phyloP scores from a whole-genome alignment of 2,329 filamentous ascomycete species.

The Fonsecaea monophora region DNA sequence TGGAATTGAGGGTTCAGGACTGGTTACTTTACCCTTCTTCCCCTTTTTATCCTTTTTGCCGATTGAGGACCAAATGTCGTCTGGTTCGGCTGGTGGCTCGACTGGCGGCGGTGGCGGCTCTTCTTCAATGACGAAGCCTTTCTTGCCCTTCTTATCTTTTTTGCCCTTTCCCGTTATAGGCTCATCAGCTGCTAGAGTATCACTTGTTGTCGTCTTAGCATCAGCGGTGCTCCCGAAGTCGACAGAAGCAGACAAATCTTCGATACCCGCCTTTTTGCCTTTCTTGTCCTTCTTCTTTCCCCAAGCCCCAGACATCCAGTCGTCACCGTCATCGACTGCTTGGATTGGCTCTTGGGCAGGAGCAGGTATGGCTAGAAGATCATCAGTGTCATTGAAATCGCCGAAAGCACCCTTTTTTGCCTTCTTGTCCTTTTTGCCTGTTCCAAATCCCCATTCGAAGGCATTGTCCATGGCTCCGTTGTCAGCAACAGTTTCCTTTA shows the following conservation, averaged over 20 bases:
- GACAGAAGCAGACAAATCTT: conserved; percentile 41
- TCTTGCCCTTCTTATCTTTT: conserved; percentile 41
- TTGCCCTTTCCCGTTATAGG: conserved; percentile 31
- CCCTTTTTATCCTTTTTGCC: conserved; percentile 40
- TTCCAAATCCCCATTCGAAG: conserved; percentile 42
- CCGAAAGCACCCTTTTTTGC: conserved; percentile 46
- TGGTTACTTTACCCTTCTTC: conserved; percentile 38
- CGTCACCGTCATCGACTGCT: conserved; percentile 46
- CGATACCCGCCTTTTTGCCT: conserved; percentile 43
- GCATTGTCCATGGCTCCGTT: conserved; percentile 20
- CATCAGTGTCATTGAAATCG: conserved; percentile 39
- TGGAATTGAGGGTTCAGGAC: conserved; percentile 40
- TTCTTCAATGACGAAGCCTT: conserved; percentile 34
- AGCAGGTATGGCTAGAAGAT: conserved; percentile 42
- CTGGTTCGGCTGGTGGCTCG: conserved; percentile 40
- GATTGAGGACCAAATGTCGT: conserved; percentile 33
- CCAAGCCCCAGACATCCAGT: conserved; percentile 46
- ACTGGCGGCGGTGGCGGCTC: conserved; percentile 35
- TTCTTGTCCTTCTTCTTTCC: conserved; percentile 54
- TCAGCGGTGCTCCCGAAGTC: conserved; percentile 38
- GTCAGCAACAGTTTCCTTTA: conserved; percentile 26
- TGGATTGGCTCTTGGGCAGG: conserved; percentile 42
- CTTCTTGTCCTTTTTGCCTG: conserved; percentile 52
- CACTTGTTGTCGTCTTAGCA: conserved; percentile 31
- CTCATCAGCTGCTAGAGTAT: conserved; percentile 40